phyloP scores from a whole-genome alignment of 805 yeast genomes.

The Saitoella complicata region DNA sequence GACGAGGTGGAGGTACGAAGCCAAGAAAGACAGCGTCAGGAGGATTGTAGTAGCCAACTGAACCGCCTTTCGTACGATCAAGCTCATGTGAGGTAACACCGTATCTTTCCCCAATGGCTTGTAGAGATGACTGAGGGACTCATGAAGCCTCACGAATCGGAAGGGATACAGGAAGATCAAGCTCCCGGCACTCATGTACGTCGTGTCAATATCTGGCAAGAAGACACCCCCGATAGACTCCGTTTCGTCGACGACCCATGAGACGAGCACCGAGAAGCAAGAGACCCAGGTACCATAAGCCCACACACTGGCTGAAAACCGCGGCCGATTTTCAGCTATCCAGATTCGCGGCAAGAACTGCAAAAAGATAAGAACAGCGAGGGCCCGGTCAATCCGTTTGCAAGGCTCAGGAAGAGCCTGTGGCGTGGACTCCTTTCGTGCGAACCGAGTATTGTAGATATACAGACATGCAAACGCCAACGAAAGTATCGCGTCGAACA shows the following conservation, averaged over 20 bases:
- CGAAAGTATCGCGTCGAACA: conserved; percentile 2
- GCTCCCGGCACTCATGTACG: conserved; percentile 7
- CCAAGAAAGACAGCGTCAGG: too few relatives aligned
- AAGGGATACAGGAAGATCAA: conserved; percentile 4
- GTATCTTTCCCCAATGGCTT: too few relatives aligned
- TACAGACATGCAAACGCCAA: conserved; percentile 1
- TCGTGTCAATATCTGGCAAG: conserved; percentile 4
- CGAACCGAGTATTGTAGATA: conserved; percentile 6
- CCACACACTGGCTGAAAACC: background rate
- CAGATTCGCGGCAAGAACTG: conserved; percentile 6
- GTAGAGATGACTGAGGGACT: background rate
- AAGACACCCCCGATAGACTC: background rate
- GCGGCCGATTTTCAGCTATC: background rate
- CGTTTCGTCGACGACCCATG: conserved; percentile 6
- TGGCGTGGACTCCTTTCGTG: conserved; percentile 1
- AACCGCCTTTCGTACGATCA: too few relatives aligned
- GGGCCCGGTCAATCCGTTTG: conserved; percentile 4
- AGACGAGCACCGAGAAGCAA: conserved; percentile 1
- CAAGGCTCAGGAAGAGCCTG: conserved; percentile 6
- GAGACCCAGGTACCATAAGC: conserved; percentile 2
- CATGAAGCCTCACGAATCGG: conserved; percentile 3
- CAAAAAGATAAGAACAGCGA: conserved; percentile 3
- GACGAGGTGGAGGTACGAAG: conserved; percentile 1
- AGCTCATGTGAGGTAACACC: too few relatives aligned
- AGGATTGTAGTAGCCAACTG: too few relatives aligned